Evolutionary conservation across 257 asterid species (phyloP), one percentile per base, ranked within the genome.

Genomic region (Avicennia marina): DNA sequence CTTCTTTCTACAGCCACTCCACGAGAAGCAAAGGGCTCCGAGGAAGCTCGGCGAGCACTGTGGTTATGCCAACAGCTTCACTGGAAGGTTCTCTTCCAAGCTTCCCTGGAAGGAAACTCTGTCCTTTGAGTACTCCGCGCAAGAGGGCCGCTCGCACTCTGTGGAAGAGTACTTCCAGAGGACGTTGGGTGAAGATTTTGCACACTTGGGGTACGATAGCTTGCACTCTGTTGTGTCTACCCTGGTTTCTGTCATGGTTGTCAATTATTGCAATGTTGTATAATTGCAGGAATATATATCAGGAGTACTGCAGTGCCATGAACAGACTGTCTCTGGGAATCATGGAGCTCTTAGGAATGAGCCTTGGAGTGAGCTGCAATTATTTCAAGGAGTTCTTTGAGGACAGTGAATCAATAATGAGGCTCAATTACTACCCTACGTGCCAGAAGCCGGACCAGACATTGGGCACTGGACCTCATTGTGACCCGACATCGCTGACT

Each of bases 41-140:
- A 72, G 98, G 58, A 75, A 73, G 27, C 53, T 67, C 0, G 96
- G 98, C 0, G 96, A 90, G 66, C 94, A 75, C 44, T 82, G 95
- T 51, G 98, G 98, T 25, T 87, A 90, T 53, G 93, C 98, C 2
- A 90, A 95, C 38, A 87, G 96, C 75, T 87, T 90, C 79, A 83
- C 93, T 0, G 95, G 95, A 3, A 29, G 98, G 13, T 90, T 90
- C 71, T 81, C 94, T 3, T 72, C 95, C 29, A 90, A 90, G 75
- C 77, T 90, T 3, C 98, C 98, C 0, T 90, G 98, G 98, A 90
- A 90, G 72, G 98, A 90, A 62, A 90, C 98, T 1, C 89, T 90
- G 26, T 90, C 98, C 2, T 84, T 90, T 17, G 81, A 67, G 7
- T 90, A 76, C 73, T 77, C 85, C 0, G 70, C 83, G 0, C 46